phyloP scores from a whole-genome alignment of 495 filamentous ascomycete genomes.

The Geoglossum glabrum region DNA sequence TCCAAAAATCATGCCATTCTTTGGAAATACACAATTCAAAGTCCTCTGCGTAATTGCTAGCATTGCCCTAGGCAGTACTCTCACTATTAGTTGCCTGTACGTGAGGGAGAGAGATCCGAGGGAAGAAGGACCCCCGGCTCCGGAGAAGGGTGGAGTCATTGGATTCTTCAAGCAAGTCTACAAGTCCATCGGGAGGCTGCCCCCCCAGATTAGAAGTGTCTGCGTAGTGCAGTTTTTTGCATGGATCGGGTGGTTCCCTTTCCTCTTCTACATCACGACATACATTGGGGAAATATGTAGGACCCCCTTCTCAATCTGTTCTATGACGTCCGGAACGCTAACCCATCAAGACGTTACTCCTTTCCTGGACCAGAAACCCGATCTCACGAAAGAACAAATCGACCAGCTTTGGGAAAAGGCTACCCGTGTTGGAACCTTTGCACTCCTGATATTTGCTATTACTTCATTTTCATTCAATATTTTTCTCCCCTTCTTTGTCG shows the following conservation, averaged over 20 bases:
- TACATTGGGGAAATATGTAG: conserved; percentile 50
- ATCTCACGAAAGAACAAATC: conserved; percentile 54
- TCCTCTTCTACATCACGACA: conserved; percentile 81
- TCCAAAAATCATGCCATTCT: conserved; percentile 45
- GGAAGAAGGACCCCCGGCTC: conserved; percentile 37
- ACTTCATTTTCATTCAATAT: conserved; percentile 62
- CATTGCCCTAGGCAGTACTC: conserved; percentile 42
- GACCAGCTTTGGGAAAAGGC: conserved; percentile 61
- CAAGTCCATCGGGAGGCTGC: conserved; percentile 51
- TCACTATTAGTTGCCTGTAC: conserved; percentile 39
- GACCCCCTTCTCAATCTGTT: not conserved
- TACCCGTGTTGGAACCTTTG: conserved; percentile 65
- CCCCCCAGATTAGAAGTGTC: conserved; percentile 59
- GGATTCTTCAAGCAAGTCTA: conserved; percentile 63
- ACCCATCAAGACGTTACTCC: conserved; percentile 46
- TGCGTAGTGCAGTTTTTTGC: conserved; percentile 76
- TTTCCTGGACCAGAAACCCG: conserved; percentile 48
- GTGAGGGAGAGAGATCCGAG: conserved; percentile 66
- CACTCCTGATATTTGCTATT: conserved; percentile 69
- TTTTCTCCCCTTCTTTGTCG: conserved; percentile 61
- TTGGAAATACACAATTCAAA: conserved; percentile 77
- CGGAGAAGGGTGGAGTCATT: conserved; percentile 39
- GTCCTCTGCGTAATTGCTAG: conserved; percentile 67
- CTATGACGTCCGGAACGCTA: conserved; percentile 18
- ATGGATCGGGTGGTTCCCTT: conserved; percentile 91